A percentile compares a stretch with the other conserved stretches of the same genome.
phyloP scores from a whole-genome alignment of 257 asterid species.

The Solanum bukasovii region DNA sequence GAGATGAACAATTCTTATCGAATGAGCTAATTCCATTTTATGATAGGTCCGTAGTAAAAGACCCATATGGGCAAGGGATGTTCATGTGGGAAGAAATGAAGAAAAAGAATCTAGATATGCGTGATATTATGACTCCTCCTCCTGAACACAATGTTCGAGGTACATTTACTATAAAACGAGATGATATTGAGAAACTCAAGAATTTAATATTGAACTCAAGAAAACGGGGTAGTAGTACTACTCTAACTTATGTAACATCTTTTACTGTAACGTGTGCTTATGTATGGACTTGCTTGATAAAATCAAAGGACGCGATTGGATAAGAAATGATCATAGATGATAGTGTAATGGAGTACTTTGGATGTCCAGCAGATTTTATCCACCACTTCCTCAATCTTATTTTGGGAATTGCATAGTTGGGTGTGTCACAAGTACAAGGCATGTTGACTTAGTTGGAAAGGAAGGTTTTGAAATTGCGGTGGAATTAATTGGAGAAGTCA shows the following conservation, averaged over 20 bases:
- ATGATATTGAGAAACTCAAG: slow-evolving; percentile 17
- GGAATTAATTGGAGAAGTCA: too few relatives aligned
- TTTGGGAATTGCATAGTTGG: slow-evolving; percentile 33
- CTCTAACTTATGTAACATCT: slow-evolving; percentile 17
- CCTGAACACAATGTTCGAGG: slow-evolving; percentile 2
- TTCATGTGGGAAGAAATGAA: not conserved
- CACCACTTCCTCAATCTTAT: slow-evolving; percentile 20
- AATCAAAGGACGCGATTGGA: not conserved
- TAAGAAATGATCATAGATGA: slow-evolving; percentile 11
- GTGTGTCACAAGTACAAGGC: not conserved
- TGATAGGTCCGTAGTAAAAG: slow-evolving; percentile 4
- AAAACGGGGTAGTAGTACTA: not conserved
- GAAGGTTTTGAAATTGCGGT: too few relatives aligned
- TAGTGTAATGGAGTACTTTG: slow-evolving; percentile 21
- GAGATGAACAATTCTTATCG: not conserved
- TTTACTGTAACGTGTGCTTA: slow-evolving; percentile 16
- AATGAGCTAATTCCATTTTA: not conserved
- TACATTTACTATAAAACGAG: slow-evolving; percentile 5
- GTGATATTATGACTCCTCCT: not conserved
- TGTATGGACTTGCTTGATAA: slow-evolving; percentile 19
- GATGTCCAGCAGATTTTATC: slow-evolving; percentile 14
- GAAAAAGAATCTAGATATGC: not conserved
- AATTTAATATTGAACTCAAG: slow-evolving; percentile 2
- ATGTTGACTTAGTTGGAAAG: too few relatives aligned
- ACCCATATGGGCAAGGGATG: slow-evolving; percentile 1